Evolutionary conservation across 768 basidiomycete species (phyloP), one percentile per base, ranked within the genome.

Genomic region (Cyathus striatus): DNA sequence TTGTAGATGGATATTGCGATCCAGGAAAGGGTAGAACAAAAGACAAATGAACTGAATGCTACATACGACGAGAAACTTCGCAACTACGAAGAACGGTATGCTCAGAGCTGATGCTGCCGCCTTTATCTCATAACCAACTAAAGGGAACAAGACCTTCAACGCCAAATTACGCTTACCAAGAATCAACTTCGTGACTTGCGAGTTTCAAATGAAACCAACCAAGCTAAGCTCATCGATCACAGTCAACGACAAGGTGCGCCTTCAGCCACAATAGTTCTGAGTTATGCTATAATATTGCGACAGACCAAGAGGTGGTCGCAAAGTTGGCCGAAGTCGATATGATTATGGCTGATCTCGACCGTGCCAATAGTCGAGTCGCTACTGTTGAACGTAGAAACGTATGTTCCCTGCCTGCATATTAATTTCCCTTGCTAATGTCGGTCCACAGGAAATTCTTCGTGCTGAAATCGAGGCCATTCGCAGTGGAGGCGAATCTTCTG

Each of bases 31-130:
- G 86, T 98, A 24, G 68, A 72, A 3, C 87, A 90, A 61, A 98
- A 97, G 65, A 91, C 97, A 68, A 95, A 94, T 44, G 96, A 97
- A 65, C 72, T 98, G 16, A 90, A 95, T 50, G 96, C 95, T 13
- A 93, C 90, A 4, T 97, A 96, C 50, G 96, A 99, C 54, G 96
- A 99, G 66, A 85, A 85, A 51, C 73, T 99, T 59, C 75, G 90
- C 40, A 99, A 98, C 62, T 97, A 95, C 53, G 93, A 94, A 61
- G 95, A 95, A 56, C 78, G 95, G 92, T 92, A 51, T 22, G 80
- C 61, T 6, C 5, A n/a, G n/a, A n/a, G n/a, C n/a, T n/a, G n/a
- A n/a, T n/a, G n/a, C n/a, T n/a, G n/a, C n/a, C n/a, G n/a, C n/a
- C n/a, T n/a, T n/a, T n/a, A n/a, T n/a, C n/a, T n/a, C n/a, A n/a